Evolutionary conservation across 2,329 filamentous ascomycete genomes (phyloP), one percentile per base, ranked within the genome.

Genomic region (Penicillium sp.): DNA sequence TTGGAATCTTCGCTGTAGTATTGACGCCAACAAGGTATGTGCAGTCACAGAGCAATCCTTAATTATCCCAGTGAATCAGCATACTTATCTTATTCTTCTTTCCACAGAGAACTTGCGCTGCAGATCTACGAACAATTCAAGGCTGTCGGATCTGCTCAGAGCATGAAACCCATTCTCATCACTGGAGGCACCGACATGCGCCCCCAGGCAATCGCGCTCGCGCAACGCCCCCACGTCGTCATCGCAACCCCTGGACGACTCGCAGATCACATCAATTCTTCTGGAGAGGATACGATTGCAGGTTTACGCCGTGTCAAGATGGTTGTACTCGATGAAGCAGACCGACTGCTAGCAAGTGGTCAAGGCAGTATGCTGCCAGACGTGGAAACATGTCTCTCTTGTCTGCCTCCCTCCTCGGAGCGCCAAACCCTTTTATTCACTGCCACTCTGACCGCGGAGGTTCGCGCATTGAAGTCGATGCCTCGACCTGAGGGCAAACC

Each of bases 121-220:
- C 94, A 99, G 70, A 96, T 99, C 45, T 95, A 87, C 70, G 94
- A 99, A 75, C 94, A 99, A 72, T 87, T 97, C 76, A 90, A 90
- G 68, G 94, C 94, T 13, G 90, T 99, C 50, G 93, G 90, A 2
- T 85, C 91, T 4, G 88, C 89, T 0, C 90, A 96, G 65, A 88
- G 86, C 51, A 82, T 99, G 61, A 96, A 96, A 71, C 86, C 88
- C 4, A 80, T 93, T 42, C 81, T 99, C n/a, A 82, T 99, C 39
- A 97, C 90, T 1, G 94, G 94, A 46, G 94, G 94, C 34, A 85
- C 88, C 28, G 93, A 99, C 69, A 96, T 97, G 90, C 85, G 90
- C 45, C 77, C 86, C 13, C 94, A 99, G 74, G 93, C 94, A 8
- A 87, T 95, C 58, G 88, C 87, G 15, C 81, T 99, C 16, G 84